Percentiles rank a stretch among this genome's conserved stretches.
Conservation (phyloP, 345 rosid genomes). For the Physaria fendleri region DNA sequence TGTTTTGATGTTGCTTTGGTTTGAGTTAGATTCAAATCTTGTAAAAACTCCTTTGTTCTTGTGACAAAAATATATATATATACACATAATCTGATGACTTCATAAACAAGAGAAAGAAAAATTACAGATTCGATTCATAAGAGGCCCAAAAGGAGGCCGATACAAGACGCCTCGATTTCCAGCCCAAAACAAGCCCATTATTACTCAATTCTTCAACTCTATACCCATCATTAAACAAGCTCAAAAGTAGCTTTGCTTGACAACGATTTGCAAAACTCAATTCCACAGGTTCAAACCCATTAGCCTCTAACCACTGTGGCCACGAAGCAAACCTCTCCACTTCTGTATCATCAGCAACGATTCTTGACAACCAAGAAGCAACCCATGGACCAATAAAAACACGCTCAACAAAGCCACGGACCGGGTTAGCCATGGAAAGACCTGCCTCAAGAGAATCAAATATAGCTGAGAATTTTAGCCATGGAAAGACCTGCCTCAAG, state of each 20-base stretch:
- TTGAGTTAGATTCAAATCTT: too few relatives aligned
- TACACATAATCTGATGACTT: neutral
- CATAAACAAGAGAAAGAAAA: neutral
- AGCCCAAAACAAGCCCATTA: conserved; percentile 63
- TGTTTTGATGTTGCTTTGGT: neutral
- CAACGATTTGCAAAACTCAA: conserved; percentile 81
- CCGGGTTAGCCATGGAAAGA: conserved; percentile 56
- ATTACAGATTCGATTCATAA: conserved; percentile 32
- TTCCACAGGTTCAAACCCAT: conserved; percentile 40
- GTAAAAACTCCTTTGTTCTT: too few relatives aligned
- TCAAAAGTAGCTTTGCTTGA: conserved; percentile 73
- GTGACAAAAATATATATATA: too few relatives aligned
- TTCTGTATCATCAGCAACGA: conserved; percentile 31
- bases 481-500: conserved; percentile 73
- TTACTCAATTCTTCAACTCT: conserved; percentile 55
- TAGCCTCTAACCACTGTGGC: conserved; percentile 43
- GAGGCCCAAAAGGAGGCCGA: conserved; percentile 77
- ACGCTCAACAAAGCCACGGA: conserved; percentile 59
- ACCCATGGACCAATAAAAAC: conserved; percentile 69
- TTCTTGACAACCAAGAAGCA: conserved; percentile 45
- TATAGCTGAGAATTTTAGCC: too few relatives aligned
- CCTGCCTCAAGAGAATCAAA: conserved; percentile 79
- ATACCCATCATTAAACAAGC: conserved; percentile 72
- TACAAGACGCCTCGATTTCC: conserved; percentile 78
- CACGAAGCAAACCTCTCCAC: conserved; percentile 33